Conservation (phyloP, 2,329 filamentous ascomycete species). For the Didymella keratinophila region DNA sequence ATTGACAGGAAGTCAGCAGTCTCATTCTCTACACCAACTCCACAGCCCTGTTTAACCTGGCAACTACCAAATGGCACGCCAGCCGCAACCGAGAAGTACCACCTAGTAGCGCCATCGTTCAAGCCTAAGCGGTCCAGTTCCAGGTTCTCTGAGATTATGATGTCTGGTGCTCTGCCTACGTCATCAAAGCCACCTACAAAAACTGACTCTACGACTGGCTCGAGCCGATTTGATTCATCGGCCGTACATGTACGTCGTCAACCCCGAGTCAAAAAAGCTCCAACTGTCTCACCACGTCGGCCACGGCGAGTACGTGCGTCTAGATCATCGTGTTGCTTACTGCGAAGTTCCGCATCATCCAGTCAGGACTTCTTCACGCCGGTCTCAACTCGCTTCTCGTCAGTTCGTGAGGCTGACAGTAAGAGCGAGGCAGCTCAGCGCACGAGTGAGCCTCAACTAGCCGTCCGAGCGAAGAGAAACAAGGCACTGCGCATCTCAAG, state of each 20-base stretch:
- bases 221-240: not conserved
- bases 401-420: not conserved
- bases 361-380: conserved; percentile 29
- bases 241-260: not conserved
- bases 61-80: too few relatives aligned
- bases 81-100: not conserved
- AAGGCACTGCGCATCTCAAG: not conserved
- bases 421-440: not conserved
- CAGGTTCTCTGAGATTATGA: not conserved
- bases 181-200: not conserved
- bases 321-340: conserved; percentile 10
- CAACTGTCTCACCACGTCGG: not conserved
- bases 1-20: not conserved
- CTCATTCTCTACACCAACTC: not conserved
- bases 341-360: conserved; percentile 7
- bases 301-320: not conserved
- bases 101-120: not conserved
- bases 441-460: not conserved
- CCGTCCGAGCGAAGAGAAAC: too few relatives aligned
- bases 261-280: not conserved
- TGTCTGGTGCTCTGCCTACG: not conserved
- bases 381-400: conserved; percentile 16
- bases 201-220: not conserved
- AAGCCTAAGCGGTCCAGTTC: not conserved
- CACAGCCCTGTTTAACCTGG: too few relatives aligned